Percentiles rank a stretch among this genome's conserved stretches.
Conservation (phyloP, 305 asterid species). For the Solanum hybrid region DNA sequence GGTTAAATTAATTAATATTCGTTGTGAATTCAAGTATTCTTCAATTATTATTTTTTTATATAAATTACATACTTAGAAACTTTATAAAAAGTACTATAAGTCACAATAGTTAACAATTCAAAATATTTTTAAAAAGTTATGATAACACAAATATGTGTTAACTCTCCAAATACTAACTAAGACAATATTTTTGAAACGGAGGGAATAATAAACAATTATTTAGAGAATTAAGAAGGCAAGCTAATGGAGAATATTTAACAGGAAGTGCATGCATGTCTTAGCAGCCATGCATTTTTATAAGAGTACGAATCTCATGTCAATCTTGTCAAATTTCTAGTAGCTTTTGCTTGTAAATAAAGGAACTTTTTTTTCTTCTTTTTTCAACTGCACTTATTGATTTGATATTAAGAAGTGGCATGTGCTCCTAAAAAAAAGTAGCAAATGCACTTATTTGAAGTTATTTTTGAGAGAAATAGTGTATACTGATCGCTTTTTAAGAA, state of each 20-base stretch:
- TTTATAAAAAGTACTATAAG: no score
- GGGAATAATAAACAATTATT: background rate
- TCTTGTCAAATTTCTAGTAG: background rate
- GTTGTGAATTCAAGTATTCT: background rate
- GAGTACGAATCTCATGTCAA: constrained; percentile 4
- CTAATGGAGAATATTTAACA: background rate
- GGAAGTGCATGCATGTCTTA: background rate
- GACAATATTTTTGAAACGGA: background rate
- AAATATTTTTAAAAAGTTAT: background rate
- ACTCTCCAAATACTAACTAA: background rate
- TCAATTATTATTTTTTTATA: no score
- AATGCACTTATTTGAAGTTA: constrained; percentile 26
- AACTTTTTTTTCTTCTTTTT: background rate
- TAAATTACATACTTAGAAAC: background rate
- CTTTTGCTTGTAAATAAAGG: constrained; percentile 3
- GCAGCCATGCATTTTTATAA: constrained; percentile 18
- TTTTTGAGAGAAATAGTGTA: background rate
- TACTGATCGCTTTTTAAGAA: background rate
- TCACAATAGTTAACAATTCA: accelerated
- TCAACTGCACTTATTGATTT: background rate
- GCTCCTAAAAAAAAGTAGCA: constrained; percentile 32
- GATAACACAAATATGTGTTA: accelerated
- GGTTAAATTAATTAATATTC: background rate
- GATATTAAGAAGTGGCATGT: constrained; percentile 23
- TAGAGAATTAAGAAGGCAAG: background rate